phyloP scores from a whole-genome alignment of 1,284 basidiomycete genomes.

The Golubevia sp. region DNA sequence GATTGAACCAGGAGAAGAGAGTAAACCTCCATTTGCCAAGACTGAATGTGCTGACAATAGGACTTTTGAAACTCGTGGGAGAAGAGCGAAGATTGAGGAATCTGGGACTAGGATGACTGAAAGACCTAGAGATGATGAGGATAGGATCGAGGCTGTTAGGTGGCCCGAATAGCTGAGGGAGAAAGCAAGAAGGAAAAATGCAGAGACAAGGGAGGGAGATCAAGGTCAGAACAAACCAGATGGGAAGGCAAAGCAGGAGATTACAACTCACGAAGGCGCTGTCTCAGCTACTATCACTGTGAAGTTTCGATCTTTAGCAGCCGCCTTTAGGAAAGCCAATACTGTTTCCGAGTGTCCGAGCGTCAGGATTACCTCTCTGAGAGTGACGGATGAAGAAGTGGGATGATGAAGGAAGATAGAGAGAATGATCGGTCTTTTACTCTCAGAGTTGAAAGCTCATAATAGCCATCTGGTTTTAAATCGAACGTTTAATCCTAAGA shows the following conservation, averaged over 20 bases:
- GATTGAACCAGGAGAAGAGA: constrained; percentile 82
- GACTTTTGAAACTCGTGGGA: constrained; percentile 96
- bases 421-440: no score
- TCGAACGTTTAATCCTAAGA: background rate
- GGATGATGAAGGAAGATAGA: background rate
- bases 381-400: constrained; percentile 10
- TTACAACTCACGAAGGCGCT: constrained; percentile 75
- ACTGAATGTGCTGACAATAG: constrained; percentile 90
- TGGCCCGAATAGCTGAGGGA: constrained; percentile 80
- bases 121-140: constrained; percentile 77
- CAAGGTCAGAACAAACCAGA: background rate
- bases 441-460: background rate
- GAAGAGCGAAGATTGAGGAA: constrained; percentile 89
- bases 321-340: constrained; percentile 88
- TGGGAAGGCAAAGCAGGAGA: constrained; percentile 4
- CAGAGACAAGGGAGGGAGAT: background rate
- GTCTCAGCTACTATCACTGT: constrained; percentile 96
- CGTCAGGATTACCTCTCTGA: constrained; percentile 91
- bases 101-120: constrained; percentile 94
- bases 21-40: constrained; percentile 93
- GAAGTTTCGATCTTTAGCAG: constrained; percentile 86
- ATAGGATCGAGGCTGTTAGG: constrained; percentile 72
- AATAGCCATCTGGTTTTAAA: background rate
- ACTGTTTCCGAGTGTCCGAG: constrained; percentile 93
- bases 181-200: background rate